Conservation (phyloP, 257 asterid genomes). For the Rehmannia glutinosa region DNA sequence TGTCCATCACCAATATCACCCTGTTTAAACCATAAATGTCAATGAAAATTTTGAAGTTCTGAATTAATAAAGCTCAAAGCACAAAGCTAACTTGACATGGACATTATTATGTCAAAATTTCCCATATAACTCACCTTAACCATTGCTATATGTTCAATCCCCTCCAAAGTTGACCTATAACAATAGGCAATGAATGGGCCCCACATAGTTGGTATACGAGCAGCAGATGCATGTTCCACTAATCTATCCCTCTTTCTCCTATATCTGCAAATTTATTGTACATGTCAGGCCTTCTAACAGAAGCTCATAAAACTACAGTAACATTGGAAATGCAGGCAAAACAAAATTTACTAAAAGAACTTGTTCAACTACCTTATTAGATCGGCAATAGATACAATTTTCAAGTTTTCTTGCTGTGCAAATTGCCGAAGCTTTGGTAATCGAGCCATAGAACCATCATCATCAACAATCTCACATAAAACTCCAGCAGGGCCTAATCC, state of each 20-base stretch:
- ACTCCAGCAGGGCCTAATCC: slow-evolving; percentile 87
- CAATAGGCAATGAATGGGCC: slow-evolving; percentile 91
- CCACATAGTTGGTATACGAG: slow-evolving; percentile 93
- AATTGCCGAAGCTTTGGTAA: slow-evolving; percentile 74
- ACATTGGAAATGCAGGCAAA: too few relatives aligned
- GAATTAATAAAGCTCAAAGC: too few relatives aligned
- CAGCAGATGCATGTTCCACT: slow-evolving; percentile 88
- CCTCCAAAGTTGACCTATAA: slow-evolving; percentile 78
- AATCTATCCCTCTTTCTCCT: slow-evolving; percentile 84
- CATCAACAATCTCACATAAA: slow-evolving; percentile 90
- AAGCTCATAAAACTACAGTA: too few relatives aligned
- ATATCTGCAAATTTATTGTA: slow-evolving; percentile 51
- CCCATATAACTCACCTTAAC: slow-evolving; percentile 67
- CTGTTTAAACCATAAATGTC: slow-evolving; percentile 35
- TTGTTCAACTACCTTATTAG: slow-evolving; percentile 60
- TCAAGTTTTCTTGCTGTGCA: slow-evolving; percentile 61
- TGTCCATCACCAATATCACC: slow-evolving; percentile 90
- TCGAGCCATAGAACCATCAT: slow-evolving; percentile 99
- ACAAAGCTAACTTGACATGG: neutral
- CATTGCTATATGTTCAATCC: slow-evolving; percentile 97
- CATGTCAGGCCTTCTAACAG: too few relatives aligned
- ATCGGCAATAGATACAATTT: slow-evolving; percentile 86
- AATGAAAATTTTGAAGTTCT: too few relatives aligned
- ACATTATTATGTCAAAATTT: neutral
- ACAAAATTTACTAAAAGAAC: neutral